Evolutionary conservation across 768 basidiomycete genomes (phyloP).

Genomic region (Cantharellus cinnabarinus): DNA sequence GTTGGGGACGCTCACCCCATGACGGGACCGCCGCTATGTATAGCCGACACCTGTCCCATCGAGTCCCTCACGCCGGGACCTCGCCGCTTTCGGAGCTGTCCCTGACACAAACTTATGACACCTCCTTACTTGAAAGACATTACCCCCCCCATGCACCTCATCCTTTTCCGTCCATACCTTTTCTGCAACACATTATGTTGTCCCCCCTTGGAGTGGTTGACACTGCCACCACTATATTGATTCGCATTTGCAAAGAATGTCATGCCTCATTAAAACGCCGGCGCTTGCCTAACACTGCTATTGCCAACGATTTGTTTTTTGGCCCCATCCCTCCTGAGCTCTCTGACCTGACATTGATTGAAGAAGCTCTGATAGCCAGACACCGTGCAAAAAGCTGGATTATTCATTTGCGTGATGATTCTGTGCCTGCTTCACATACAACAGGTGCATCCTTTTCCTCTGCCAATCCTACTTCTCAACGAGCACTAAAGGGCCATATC

Average conservation of each 20-base stretch:
- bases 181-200: background rate
- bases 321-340: background rate
- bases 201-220: background rate
- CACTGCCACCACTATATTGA: background rate
- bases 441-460: background rate
- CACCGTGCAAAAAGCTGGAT: background rate
- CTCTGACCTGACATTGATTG: background rate
- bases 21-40: too few relatives aligned
- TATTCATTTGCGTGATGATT: background rate
- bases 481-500: background rate
- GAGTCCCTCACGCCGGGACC: too few relatives aligned
- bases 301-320: background rate
- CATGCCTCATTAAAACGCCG: background rate
- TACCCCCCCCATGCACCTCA: background rate
- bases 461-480: background rate
- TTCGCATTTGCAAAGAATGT: background rate
- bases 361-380: background rate
- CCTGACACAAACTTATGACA: background rate
- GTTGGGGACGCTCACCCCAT: too few relatives aligned
- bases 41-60: too few relatives aligned
- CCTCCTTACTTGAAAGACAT: background rate
- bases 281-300: background rate
- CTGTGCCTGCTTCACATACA: background rate
- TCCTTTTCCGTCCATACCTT: background rate
- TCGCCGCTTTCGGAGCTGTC: too few relatives aligned